Evolutionary conservation across 345 rosid species (phyloP).

Genomic region (Pugionium dolabratum): DNA sequence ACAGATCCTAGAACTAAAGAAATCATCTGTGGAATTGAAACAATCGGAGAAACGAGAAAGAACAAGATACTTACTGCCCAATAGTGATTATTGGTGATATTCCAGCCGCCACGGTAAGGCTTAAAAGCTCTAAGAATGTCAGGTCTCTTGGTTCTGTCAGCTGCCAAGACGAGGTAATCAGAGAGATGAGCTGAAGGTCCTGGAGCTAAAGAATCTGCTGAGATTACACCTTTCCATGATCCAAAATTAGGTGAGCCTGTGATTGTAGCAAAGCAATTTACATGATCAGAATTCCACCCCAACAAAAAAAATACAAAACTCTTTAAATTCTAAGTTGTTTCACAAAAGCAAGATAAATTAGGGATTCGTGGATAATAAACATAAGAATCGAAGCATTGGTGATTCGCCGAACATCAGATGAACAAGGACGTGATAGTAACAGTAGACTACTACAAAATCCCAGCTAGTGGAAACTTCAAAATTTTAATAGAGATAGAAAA

Average conservation of each 20-base stretch:
- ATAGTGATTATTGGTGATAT: slow-evolving; percentile 79
- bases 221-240: slow-evolving; percentile 57
- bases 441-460: too few relatives aligned
- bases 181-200: slow-evolving; percentile 49
- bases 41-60: too few relatives aligned
- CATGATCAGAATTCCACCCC: slow-evolving; percentile 4
- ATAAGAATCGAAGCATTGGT: too few relatives aligned
- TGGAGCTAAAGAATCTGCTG: slow-evolving; percentile 56
- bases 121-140: slow-evolving; percentile 71
- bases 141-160: slow-evolving; percentile 78
- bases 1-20: slow-evolving; percentile 11
- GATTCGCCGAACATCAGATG: too few relatives aligned
- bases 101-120: slow-evolving; percentile 82
- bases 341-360: too few relatives aligned
- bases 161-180: slow-evolving; percentile 64
- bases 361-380: too few relatives aligned
- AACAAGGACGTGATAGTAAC: too few relatives aligned
- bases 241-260: slow-evolving; percentile 61
- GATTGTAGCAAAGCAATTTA: slow-evolving; percentile 7
- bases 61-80: slow-evolving; percentile 73
- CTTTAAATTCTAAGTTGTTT: slow-evolving; percentile 21
- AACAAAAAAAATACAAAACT: background rate
- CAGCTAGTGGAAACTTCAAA: too few relatives aligned
- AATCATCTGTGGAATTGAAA: too few relatives aligned
- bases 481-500: too few relatives aligned